Evolutionary conservation across 2,329 filamentous ascomycete species (phyloP).

Genomic region (Arthrobotrys megalospora): DNA sequence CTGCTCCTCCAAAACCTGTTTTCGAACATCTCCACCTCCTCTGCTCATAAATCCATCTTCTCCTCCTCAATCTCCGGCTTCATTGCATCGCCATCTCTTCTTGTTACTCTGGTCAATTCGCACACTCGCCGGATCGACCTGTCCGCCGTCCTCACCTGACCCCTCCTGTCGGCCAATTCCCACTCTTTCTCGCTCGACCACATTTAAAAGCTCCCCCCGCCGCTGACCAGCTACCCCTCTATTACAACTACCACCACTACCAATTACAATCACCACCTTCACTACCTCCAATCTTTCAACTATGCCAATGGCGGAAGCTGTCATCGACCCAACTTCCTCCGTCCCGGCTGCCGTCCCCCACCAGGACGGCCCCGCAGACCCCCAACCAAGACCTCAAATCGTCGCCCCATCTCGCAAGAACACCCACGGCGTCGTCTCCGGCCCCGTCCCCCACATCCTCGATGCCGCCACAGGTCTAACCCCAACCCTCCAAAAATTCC

Average conservation of each 20-base stretch:
- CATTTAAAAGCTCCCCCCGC: background rate
- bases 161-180: conserved; percentile 32
- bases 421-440: conserved; percentile 71
- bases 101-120: background rate
- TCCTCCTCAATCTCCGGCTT: conserved; percentile 13
- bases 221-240: background rate
- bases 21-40: background rate
- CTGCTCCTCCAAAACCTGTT: conserved; percentile 20
- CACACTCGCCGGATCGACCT: conserved; percentile 39
- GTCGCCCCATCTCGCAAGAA: conserved; percentile 69
- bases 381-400: conserved; percentile 30
- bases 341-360: conserved; percentile 3
- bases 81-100: too few relatives aligned
- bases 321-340: conserved; percentile 40
- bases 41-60: background rate
- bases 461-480: conserved; percentile 70
- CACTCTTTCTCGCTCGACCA: conserved; percentile 41
- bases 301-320: conserved; percentile 56
- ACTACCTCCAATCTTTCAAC: conserved; percentile 11
- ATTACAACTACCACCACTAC: background rate
- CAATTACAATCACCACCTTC: background rate
- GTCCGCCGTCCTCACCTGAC: conserved; percentile 35
- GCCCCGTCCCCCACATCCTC: conserved; percentile 73
- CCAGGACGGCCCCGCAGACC: background rate
- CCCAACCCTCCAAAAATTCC: conserved; percentile 78